These are phyloP conservation scores for Babesia divergens DNA, from an alignment of 169 alveolate species.

Conservation along the genomic window DNA sequence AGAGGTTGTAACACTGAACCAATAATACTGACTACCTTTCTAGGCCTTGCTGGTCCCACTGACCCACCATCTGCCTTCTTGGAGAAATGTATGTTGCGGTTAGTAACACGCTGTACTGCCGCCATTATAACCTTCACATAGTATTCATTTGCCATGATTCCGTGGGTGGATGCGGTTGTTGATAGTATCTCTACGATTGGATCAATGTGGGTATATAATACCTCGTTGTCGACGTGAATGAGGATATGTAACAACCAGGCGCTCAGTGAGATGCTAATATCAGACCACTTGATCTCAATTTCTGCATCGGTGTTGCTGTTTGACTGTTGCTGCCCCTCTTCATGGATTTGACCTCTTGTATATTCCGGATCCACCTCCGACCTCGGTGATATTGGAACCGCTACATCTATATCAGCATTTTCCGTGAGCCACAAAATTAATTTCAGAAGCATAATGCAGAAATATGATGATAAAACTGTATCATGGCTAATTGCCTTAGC, in stretches of 20 bases:
- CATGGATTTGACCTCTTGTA: not conserved
- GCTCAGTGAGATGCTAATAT: conserved; percentile 13
- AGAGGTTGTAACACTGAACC: conserved; percentile 23
- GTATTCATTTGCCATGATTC: conserved; percentile 21
- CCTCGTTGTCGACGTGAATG: conserved; percentile 38
- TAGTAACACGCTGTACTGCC: conserved; percentile 38
- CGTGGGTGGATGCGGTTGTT: conserved; percentile 25
- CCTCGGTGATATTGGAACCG: no score
- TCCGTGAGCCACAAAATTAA: conserved; percentile 30
- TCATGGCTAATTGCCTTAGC: conserved; percentile 2
- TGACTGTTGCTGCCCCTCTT: not conserved
- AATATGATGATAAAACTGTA: conserved; percentile 13
- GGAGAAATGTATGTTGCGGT: conserved; percentile 36
- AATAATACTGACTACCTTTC: conserved; percentile 5
- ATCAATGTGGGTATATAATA: conserved; percentile 37
- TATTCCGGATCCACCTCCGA: not conserved
- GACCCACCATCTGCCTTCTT: not conserved
- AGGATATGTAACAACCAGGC: conserved; percentile 62
- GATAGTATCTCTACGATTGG: conserved; percentile 40
- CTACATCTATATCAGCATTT: not conserved
- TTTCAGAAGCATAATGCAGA: conserved; percentile 22
- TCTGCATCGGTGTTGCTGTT: not conserved
- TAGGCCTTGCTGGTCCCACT: not conserved
- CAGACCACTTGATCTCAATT: conserved; percentile 1
- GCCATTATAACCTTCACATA: conserved; percentile 33